Conservation (phyloP, 805 yeast species). For the Debaryomyces prosopidis region DNA sequence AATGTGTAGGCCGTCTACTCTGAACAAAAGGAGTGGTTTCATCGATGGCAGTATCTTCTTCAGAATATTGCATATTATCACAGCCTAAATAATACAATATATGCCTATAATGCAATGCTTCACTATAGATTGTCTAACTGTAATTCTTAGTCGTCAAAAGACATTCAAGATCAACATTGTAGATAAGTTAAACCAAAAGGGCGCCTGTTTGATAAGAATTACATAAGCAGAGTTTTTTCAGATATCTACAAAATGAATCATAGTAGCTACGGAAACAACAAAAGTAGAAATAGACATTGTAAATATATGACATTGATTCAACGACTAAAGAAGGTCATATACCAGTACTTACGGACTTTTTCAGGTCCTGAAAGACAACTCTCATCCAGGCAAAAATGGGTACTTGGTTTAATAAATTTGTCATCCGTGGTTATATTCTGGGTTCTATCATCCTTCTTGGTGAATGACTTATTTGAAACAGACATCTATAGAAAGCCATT, state of each 20-base stretch:
- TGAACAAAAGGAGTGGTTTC: conserved; percentile 16
- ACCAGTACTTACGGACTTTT: conserved; percentile 15
- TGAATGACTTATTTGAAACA: conserved; percentile 72
- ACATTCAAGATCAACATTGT: too few relatives aligned
- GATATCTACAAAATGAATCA: neutral
- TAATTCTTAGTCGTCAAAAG: too few relatives aligned
- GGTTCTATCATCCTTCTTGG: conserved; percentile 87
- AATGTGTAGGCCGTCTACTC: conserved; percentile 17
- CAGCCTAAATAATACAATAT: neutral
- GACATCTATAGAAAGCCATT: conserved; percentile 83
- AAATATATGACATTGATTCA: neutral
- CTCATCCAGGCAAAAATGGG: conserved; percentile 55
- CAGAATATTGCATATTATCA: neutral
- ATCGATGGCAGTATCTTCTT: conserved; percentile 20
- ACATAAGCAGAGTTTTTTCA: neutral
- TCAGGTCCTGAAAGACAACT: conserved; percentile 23
- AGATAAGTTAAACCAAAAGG: too few relatives aligned
- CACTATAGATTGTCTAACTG: too few relatives aligned
- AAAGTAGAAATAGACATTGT: neutral
- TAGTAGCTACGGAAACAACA: neutral
- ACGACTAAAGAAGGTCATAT: neutral
- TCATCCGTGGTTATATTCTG: conserved; percentile 79
- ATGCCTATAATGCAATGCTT: too few relatives aligned
- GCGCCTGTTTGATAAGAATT: neutral
- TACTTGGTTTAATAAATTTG: conserved; percentile 72